Base-by-base conservation (phyloP, 2,329 filamentous ascomycete species). In the Neopestalotiopsis rosae region DNA sequence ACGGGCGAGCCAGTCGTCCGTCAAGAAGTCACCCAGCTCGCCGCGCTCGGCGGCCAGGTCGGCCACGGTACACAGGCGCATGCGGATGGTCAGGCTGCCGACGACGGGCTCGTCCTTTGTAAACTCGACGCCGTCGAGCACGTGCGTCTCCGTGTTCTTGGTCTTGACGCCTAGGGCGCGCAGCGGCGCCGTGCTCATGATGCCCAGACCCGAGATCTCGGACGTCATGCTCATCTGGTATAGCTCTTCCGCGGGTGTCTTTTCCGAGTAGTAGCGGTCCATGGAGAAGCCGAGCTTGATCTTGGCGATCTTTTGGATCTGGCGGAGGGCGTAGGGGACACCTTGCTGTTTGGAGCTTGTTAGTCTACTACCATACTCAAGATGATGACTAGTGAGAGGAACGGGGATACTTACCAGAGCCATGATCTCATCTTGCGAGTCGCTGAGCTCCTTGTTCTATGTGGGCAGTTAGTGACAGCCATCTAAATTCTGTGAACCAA, bases 81-180 rank as follows among this genome's bases (percentile, higher is more conserved):
- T 61, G 57, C 57, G 57, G 28, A 30, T 38, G 7, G 32, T 30
- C 4, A 61, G 32, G 28, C 32, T 61, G 57, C 57, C 57, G 13
- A 61, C 57, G 28, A 61, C 57, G 57, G 57, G 57, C 28, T 61
- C 57, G 57, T 61, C 57, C 28, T 38, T 30, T 12, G 57, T 61
- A 24, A 61, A 61, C 57, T 61, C 57, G 20, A 38, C 28, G 12
- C 57, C 57, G 32, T 61, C 57, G 28, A 61, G 57, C 4, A 61
- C 32, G 57, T 61, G 57, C 28, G 28, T 38, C 32, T 61, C 57
- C 28, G 28, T 30, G 28, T 61, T 61, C 57, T 61, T 38, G 28
- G 57, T 61, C 28, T 30, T 30, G 28, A 61, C 32, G 12, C 57
- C 57, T 1, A 61, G 28, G 0, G 57, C 57, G 12, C 57, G 57